Percentiles rank a stretch among this genome's conserved stretches.
These are phyloP conservation scores for Coffea eugenioides DNA, from an alignment of 257 asterid species.

Conservation along the genomic window DNA sequence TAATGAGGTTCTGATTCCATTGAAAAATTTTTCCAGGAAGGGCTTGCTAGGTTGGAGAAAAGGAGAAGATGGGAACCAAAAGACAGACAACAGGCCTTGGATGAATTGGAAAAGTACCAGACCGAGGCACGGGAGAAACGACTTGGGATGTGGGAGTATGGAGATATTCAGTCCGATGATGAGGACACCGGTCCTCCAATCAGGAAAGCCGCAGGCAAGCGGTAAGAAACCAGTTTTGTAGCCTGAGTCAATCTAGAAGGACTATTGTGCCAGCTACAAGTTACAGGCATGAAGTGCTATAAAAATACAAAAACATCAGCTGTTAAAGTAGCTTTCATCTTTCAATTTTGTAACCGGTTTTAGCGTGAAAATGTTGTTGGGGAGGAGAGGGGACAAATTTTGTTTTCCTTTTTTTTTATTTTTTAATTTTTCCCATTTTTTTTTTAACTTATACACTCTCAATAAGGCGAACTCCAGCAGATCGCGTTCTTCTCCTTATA, in stretches of 20 bases:
- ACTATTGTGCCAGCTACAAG: slow-evolving; percentile 3
- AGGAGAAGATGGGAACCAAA: slow-evolving; percentile 74
- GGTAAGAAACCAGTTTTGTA: slow-evolving; percentile 36
- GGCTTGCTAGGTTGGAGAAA: slow-evolving; percentile 90
- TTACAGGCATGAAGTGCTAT: slow-evolving; percentile 30
- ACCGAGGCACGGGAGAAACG: slow-evolving; percentile 70
- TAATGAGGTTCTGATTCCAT: not conserved
- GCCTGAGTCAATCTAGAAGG: slow-evolving; percentile 36
- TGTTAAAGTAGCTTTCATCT: slow-evolving; percentile 25
- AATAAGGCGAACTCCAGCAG: slow-evolving; percentile 14
- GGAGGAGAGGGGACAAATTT: slow-evolving; percentile 44
- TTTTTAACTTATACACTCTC: slow-evolving; percentile 24
- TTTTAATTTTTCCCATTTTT: slow-evolving; percentile 7
- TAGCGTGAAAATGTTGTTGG: slow-evolving; percentile 15
- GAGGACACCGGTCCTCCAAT: slow-evolving; percentile 66
- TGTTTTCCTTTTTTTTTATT: slow-evolving; percentile 17
- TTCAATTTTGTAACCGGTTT: slow-evolving; percentile 23
- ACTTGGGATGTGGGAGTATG: slow-evolving; percentile 95
- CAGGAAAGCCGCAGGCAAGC: slow-evolving; percentile 80
- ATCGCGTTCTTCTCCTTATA: not conserved
- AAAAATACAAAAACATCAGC: slow-evolving; percentile 20
- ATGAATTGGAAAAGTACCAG: slow-evolving; percentile 76
- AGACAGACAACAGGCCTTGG: slow-evolving; percentile 58
- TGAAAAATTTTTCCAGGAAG: slow-evolving; percentile 57
- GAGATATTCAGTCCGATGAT: slow-evolving; percentile 89